These are phyloP conservation scores for Parietaria judaica DNA, from an alignment of 306 rosid genomes.

Conservation along the genomic window DNA sequence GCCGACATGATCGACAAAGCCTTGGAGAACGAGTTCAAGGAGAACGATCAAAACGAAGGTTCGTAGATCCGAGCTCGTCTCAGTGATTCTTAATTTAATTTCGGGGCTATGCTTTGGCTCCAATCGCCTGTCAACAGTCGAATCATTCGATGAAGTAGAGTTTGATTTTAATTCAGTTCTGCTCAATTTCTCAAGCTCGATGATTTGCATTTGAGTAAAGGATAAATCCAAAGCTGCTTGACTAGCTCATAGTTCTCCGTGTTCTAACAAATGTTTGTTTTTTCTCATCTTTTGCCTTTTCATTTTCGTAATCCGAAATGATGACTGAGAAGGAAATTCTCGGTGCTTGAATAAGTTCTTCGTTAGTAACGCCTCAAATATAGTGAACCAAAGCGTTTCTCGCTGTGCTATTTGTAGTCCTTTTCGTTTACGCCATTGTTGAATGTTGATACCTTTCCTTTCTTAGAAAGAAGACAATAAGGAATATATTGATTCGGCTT, in stretches of 20 bases:
- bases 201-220: no score
- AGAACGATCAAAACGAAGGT: conserved; percentile 91
- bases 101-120: conserved; percentile 10
- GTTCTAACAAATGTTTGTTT: not conserved
- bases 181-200: no score
- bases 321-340: not conserved
- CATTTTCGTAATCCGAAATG: no score
- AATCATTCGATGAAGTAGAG: no score
- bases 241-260: no score
- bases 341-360: not conserved
- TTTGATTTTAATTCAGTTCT: no score
- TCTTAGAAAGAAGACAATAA: no score
- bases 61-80: conserved; percentile 27
- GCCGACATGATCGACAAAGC: conserved; percentile 97
- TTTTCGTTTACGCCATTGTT: not conserved
- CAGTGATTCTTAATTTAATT: not conserved
- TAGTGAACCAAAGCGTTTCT: not conserved
- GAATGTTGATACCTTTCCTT: no score
- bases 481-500: no score
- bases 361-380: not conserved
- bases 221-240: no score
- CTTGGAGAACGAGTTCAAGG: conserved; percentile 85
- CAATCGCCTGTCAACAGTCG: conserved; percentile 3
- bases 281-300: no score
- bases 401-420: not conserved